Conservation (phyloP, 768 basidiomycete genomes). For the Pisolithus sp. region DNA sequence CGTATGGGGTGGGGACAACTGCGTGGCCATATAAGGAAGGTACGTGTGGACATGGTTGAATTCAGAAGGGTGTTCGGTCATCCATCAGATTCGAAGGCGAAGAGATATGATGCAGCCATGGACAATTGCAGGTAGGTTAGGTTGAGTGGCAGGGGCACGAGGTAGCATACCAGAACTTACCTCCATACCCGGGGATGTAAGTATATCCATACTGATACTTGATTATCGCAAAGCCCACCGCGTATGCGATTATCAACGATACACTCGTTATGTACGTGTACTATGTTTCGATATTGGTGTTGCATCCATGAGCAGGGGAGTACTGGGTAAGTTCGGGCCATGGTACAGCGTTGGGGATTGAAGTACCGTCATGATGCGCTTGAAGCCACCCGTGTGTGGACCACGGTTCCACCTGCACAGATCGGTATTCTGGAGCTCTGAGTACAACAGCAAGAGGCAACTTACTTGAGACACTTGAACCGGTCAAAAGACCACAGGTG, state of each 20-base stretch:
- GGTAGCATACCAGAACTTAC: constrained; percentile 32
- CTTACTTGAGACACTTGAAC: constrained; percentile 66
- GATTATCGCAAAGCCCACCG: constrained; percentile 61
- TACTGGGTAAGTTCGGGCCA: neutral
- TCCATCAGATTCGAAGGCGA: neutral
- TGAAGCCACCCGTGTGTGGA: constrained; percentile 66
- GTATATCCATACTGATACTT: constrained; percentile 69
- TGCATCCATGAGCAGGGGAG: too few relatives aligned
- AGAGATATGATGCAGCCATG: neutral
- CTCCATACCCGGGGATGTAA: constrained; percentile 36
- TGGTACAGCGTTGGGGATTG: neutral
- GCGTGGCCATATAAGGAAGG: neutral
- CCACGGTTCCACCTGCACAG: constrained; percentile 59
- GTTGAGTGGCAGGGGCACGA: neutral
- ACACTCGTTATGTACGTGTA: constrained; percentile 65
- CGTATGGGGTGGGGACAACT: constrained; percentile 65
- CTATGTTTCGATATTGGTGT: constrained; percentile 29
- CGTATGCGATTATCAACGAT: constrained; percentile 52
- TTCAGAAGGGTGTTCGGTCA: neutral
- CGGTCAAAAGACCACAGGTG: constrained; percentile 79
- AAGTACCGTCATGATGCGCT: constrained; percentile 77
- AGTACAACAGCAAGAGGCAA: neutral
- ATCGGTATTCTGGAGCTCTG: neutral
- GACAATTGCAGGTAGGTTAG: constrained; percentile 1
- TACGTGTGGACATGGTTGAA: neutral